Evolutionary conservation across 495 filamentous ascomycete genomes (phyloP).

Genomic region (Penicillium coprophilum): DNA sequence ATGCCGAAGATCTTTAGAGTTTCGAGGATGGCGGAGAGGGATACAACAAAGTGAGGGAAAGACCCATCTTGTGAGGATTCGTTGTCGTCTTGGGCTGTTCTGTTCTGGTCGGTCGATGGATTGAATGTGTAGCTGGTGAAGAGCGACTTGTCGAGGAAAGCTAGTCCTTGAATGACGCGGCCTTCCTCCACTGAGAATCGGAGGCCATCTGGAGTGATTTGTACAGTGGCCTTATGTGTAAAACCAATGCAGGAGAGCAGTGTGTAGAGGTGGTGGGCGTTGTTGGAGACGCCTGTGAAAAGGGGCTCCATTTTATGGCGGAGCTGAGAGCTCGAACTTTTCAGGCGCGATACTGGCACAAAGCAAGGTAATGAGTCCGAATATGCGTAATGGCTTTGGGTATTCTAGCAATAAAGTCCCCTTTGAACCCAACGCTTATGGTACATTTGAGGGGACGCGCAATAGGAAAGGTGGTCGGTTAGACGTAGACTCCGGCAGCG

Average conservation of each 20-base stretch:
- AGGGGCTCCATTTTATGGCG: conserved; percentile 46
- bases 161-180: conserved; percentile 82
- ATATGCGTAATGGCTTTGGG: conserved; percentile 28
- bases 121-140: conserved; percentile 80
- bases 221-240: conserved; percentile 74
- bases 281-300: conserved; percentile 82
- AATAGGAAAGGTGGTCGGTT: conserved; percentile 45
- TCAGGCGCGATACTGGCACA: conserved; percentile 10
- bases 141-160: conserved; percentile 78
- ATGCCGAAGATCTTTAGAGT: conserved; percentile 91
- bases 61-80: conserved; percentile 33
- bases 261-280: conserved; percentile 83
- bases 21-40: conserved; percentile 83
- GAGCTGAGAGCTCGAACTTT: conserved; percentile 12
- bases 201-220: conserved; percentile 77
- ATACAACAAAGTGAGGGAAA: conserved; percentile 71
- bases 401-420: conserved; percentile 40
- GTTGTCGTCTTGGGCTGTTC: conserved; percentile 35
- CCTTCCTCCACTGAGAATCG: conserved; percentile 84
- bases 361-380: conserved; percentile 12
- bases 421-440: conserved; percentile 36
- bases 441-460: conserved; percentile 37
- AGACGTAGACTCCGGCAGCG: conserved; percentile 98
- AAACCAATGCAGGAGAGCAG: conserved; percentile 87
- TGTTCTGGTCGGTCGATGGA: conserved; percentile 40